Evolutionary conservation across 2,329 filamentous ascomycete species (phyloP).

Genomic region (Hortaea werneckii): DNA sequence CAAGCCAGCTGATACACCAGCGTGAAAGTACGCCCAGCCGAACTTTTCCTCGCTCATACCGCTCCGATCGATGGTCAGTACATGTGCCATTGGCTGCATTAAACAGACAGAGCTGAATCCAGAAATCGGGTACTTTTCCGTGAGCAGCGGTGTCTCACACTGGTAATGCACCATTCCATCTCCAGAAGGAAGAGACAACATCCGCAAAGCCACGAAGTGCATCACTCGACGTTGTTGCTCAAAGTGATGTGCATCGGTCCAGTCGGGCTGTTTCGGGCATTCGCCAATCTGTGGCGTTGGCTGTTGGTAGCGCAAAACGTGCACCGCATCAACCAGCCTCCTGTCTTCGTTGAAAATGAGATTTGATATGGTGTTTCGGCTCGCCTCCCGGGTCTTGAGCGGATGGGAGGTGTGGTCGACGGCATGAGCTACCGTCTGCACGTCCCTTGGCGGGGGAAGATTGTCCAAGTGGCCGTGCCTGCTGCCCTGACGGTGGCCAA

Average conservation of each 20-base stretch:
- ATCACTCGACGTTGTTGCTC: constrained; percentile 89
- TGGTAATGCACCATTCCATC: constrained; percentile 82
- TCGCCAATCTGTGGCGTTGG: constrained; percentile 69
- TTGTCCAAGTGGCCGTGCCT: background rate
- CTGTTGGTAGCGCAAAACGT: constrained; percentile 75
- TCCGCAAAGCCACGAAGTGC: constrained; percentile 74
- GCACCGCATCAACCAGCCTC: constrained; percentile 74
- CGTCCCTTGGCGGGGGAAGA: constrained; percentile 47
- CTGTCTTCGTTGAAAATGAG: constrained; percentile 87
- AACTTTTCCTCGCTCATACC: constrained; percentile 92
- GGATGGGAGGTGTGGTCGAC: constrained; percentile 54
- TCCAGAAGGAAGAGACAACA: constrained; percentile 78
- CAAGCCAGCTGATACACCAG: constrained; percentile 83
- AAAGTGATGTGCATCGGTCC: constrained; percentile 76
- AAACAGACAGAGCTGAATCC: constrained; percentile 88
- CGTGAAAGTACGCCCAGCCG: constrained; percentile 97
- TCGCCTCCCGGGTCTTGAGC: constrained; percentile 69
- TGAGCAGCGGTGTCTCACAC: constrained; percentile 76
- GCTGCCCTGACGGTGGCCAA: background rate
- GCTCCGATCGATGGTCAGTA: constrained; percentile 81
- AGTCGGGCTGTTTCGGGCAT: constrained; percentile 61
- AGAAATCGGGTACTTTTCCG: constrained; percentile 79
- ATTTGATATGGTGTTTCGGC: constrained; percentile 66
- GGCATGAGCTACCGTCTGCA: constrained; percentile 64
- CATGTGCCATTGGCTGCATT: constrained; percentile 85